phyloP scores from a whole-genome alignment of 2,329 filamentous ascomycete genomes.

The Aspergillus nomiae region DNA sequence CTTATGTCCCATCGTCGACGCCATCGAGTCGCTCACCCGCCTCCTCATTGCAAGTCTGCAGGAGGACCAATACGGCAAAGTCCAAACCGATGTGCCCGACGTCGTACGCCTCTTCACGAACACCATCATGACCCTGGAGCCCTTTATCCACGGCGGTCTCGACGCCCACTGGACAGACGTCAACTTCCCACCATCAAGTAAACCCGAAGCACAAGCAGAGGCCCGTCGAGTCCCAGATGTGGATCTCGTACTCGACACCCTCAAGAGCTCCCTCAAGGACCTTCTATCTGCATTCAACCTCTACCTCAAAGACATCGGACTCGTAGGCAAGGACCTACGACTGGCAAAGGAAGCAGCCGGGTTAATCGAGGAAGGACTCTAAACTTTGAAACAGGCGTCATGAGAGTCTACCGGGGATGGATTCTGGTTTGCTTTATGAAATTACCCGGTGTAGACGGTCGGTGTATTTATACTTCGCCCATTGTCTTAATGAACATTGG shows the following conservation, averaged over 20 bases:
- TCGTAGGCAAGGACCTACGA: conserved; percentile 71
- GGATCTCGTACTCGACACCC: conserved; percentile 65
- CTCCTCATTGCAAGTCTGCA: conserved; percentile 72
- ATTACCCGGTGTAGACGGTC: not conserved
- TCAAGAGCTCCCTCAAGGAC: conserved; percentile 66
- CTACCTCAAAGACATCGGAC: conserved; percentile 70
- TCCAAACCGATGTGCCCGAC: conserved; percentile 75
- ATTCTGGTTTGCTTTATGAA: conserved; percentile 18
- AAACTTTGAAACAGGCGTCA: not conserved
- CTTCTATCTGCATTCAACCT: conserved; percentile 72
- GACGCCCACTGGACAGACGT: conserved; percentile 80
- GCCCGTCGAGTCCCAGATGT: conserved; percentile 61
- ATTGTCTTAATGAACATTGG: not conserved
- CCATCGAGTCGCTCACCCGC: conserved; percentile 67
- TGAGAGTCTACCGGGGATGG: conserved; percentile 2
- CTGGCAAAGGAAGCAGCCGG: conserved; percentile 67
- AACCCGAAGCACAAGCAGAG: conserved; percentile 32
- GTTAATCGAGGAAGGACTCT: conserved; percentile 23
- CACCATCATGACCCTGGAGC: conserved; percentile 69
- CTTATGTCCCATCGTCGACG: conserved; percentile 68
- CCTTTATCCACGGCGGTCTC: conserved; percentile 56
- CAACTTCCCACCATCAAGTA: conserved; percentile 48
- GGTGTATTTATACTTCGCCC: not conserved
- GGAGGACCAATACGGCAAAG: conserved; percentile 83
- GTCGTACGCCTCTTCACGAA: conserved; percentile 73